These are phyloP conservation scores for Monilinia laxa DNA, from an alignment of 2,329 filamentous ascomycete genomes.

Conservation along the genomic window DNA sequence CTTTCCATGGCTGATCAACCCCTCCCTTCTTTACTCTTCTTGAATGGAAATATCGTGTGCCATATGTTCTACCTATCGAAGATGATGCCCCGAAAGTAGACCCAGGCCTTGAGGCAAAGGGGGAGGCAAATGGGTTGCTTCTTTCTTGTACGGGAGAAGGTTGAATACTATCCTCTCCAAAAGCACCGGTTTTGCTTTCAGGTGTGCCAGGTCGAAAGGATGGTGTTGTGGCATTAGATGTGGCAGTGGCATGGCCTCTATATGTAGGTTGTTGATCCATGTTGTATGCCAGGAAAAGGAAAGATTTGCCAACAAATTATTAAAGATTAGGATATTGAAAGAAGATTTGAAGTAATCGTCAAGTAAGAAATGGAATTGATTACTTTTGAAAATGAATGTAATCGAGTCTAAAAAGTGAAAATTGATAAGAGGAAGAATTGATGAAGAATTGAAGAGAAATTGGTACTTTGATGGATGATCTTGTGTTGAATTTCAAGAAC, in stretches of 20 bases:
- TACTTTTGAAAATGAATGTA: background rate
- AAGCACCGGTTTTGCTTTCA: conserved; percentile 39
- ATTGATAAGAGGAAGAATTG: background rate
- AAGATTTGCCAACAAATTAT: background rate
- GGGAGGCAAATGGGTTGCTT: conserved; percentile 39
- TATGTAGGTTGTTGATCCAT: conserved; percentile 22
- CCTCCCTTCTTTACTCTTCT: conserved; percentile 66
- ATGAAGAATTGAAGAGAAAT: background rate
- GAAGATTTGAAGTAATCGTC: background rate
- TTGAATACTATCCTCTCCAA: conserved; percentile 36
- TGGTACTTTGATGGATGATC: background rate
- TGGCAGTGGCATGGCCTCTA: conserved; percentile 28
- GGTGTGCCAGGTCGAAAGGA: conserved; percentile 42
- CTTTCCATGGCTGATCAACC: conserved; percentile 73
- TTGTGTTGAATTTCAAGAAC: background rate
- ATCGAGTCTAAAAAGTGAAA: background rate
- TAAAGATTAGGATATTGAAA: background rate
- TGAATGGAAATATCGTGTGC: conserved; percentile 39
- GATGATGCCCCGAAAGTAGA: conserved; percentile 47
- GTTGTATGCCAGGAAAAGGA: background rate
- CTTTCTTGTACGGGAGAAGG: conserved; percentile 26
- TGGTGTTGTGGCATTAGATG: conserved; percentile 41
- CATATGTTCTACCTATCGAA: conserved; percentile 36
- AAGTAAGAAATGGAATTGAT: background rate
- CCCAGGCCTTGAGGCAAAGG: conserved; percentile 46